Evolutionary conservation across 805 yeast species (phyloP).

Genomic region (Monosporozyma yasuniensis): DNA sequence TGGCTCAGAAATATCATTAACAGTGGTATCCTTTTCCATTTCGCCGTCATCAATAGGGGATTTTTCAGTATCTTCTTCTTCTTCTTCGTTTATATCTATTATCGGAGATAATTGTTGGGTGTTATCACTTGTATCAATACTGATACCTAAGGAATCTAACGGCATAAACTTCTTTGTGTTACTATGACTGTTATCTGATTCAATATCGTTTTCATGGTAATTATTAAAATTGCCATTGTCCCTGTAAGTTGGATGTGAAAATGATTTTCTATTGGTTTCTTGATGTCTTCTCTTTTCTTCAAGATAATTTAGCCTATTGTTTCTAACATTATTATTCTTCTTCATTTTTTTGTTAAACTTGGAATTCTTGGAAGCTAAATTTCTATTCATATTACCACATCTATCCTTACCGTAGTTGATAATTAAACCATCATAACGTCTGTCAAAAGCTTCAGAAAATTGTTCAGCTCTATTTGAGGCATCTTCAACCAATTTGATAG

Average conservation of each 20-base stretch:
- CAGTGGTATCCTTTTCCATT: background rate
- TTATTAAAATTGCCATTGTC: background rate
- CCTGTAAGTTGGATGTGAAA: background rate
- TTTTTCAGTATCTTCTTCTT: background rate
- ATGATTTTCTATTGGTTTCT: conserved; percentile 6
- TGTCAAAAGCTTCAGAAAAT: conserved; percentile 34
- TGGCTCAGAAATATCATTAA: conserved; percentile 5
- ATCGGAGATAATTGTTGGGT: background rate
- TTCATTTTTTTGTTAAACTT: conserved; percentile 35
- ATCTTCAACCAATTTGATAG: conserved; percentile 54
- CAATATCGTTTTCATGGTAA: background rate
- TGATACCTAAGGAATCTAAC: conserved; percentile 15
- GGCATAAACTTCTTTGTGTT: conserved; percentile 1
- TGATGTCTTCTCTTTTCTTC: conserved; percentile 27
- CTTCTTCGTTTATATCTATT: background rate
- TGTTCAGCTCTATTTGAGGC: conserved; percentile 36
- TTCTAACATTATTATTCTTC: conserved; percentile 20
- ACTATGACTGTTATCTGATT: background rate
- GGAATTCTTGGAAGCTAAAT: conserved; percentile 37
- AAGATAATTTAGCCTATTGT: conserved; percentile 19
- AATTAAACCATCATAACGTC: conserved; percentile 45
- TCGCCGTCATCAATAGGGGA: background rate
- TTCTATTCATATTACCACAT: conserved; percentile 50
- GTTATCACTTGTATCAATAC: background rate
- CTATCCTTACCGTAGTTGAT: conserved; percentile 71